Evolutionary conservation across 2,329 filamentous ascomycete species (phyloP), one percentile per base, ranked within the genome.

Genomic region (Penicillium sp.): DNA sequence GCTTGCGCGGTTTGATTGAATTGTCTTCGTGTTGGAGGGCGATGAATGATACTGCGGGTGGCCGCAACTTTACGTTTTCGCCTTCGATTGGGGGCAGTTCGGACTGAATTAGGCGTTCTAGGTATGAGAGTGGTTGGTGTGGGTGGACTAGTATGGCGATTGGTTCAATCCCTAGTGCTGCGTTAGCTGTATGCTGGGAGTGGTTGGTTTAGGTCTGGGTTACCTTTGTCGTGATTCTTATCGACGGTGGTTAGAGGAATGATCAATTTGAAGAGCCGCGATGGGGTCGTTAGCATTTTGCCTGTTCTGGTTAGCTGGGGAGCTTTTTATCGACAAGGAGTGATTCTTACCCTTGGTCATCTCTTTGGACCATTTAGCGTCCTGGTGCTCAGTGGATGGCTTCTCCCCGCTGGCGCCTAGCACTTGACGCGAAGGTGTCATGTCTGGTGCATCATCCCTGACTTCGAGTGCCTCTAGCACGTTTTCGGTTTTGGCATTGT

Each of bases 111-210:
- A 96, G 74, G 7, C 88, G 81, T 66, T 95, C 88, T 34, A 95
- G 81, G 65, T 95, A 95, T 7, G 88, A 95, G 3, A 96, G 77
- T 0, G 90, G 90, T 63, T 96, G 90, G 52, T 94, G 87, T 0
- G 90, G 89, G 58, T 95, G 90, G 0, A 95, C 78, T 2, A 95
- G 80, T 0, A 95, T 77, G 0, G 89, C 89, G 10, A 95, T 75
- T 0, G 89, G 89, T 57, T 94, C 87, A n/a, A 91, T 81, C 39
- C 83, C 78, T 69, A 1, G 20, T 10, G 8, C 27, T 58, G 29
- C 58, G 51, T 28, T 11, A n/a, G 16, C 32, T 4, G 10, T n/a
- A 20, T 28, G 6, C 9, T 11, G 6, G 9, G 10, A 23, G n/a
- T 11, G 28, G 8, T 16, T 11, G 9, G 16, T 11, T 1, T 8